Evolutionary conservation across 1,284 basidiomycete species (phyloP).

Genomic region (Schizophyllum commune): DNA sequence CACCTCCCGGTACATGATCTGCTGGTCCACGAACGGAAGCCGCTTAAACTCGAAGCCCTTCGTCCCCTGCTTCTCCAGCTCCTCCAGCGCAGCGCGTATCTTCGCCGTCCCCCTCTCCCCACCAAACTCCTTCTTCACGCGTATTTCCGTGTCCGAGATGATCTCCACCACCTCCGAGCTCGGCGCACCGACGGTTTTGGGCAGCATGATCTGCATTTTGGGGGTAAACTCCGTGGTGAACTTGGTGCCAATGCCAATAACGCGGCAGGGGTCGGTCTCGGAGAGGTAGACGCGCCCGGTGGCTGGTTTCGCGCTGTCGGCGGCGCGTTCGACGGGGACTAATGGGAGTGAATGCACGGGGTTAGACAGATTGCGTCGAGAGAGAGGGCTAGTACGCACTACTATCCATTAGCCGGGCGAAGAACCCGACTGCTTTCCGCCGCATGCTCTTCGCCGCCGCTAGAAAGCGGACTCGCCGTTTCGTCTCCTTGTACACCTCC

Average conservation of each 20-base stretch:
- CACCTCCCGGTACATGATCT: slow-evolving; percentile 91
- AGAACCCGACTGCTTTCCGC: slow-evolving; percentile 75
- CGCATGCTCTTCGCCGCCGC: slow-evolving; percentile 93
- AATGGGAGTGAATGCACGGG: slow-evolving; percentile 8
- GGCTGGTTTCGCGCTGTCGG: slow-evolving; percentile 79
- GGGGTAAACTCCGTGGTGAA: slow-evolving; percentile 77
- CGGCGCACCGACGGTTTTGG: slow-evolving; percentile 74
- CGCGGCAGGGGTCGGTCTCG: slow-evolving; percentile 63
- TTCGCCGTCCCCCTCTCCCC: slow-evolving; percentile 71
- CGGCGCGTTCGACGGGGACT: slow-evolving; percentile 93
- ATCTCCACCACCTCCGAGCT: slow-evolving; percentile 85
- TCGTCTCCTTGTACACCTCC: slow-evolving; percentile 82
- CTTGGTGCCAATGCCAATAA: slow-evolving; percentile 77
- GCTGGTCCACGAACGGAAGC: slow-evolving; percentile 84
- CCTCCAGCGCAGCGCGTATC: slow-evolving; percentile 60
- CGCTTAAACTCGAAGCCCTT: slow-evolving; percentile 69
- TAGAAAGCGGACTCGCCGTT: slow-evolving; percentile 81
- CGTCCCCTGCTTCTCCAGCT: slow-evolving; percentile 44
- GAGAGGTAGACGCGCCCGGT: slow-evolving; percentile 71
- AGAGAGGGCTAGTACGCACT: slow-evolving; percentile 50
- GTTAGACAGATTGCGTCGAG: background rate
- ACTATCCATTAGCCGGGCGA: slow-evolving; percentile 82
- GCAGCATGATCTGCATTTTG: slow-evolving; percentile 83
- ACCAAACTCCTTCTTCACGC: slow-evolving; percentile 87
- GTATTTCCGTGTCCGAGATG: slow-evolving; percentile 79